Evolutionary conservation across 768 basidiomycete genomes (phyloP), one percentile per base, ranked within the genome.

Genomic region (Floccularia luteovirens): DNA sequence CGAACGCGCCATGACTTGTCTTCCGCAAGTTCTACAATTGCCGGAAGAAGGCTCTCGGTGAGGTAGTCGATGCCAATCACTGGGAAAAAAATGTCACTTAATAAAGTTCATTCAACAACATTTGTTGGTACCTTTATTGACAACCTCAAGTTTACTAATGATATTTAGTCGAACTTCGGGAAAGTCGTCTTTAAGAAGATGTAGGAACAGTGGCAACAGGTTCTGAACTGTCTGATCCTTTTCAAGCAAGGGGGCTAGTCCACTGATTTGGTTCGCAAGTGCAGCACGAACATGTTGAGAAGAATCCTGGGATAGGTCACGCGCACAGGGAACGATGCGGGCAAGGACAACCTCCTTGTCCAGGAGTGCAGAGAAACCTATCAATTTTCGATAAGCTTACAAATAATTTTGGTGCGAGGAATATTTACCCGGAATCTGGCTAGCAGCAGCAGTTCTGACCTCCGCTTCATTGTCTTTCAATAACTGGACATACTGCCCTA

Each of bases 1-100:
- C 96, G 85, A 14, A 99, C 94, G 21, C 96, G 86, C 96, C 96
- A 99, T 45, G 96, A 96, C 60, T 98, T 99, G 70, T 99, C 96
- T 61, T 98, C 94, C 5, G 96, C 96, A 24, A 99, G 72, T 57
- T 98, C 90, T 46, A 98, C 88, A 48, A 99, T 98, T 25, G 96
- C 96, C 6, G 96, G 96, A 22, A 99, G 77, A 25, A 99, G 82
- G 49, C 90, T 93, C 49, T 93, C 91, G 1, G 91, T 90, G 38
- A 99, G 67, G 22, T 91, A 72, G 45, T 97, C 90, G 53, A 98
- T 96, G 33, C 96, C 96, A 48, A 99, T 98, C n/a, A 98, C 96
- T 93, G 47, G 24, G 41, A 35, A 28, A 42, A 39, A 30, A 36
- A 37, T 34, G 16, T 17, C 16, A 17, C 23, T 11, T 14, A 13